A percentile compares a stretch with the other conserved stretches of the same genome.
Conservation (phyloP, 169 alveolate genomes). For the Eimeria necatrix region DNA sequence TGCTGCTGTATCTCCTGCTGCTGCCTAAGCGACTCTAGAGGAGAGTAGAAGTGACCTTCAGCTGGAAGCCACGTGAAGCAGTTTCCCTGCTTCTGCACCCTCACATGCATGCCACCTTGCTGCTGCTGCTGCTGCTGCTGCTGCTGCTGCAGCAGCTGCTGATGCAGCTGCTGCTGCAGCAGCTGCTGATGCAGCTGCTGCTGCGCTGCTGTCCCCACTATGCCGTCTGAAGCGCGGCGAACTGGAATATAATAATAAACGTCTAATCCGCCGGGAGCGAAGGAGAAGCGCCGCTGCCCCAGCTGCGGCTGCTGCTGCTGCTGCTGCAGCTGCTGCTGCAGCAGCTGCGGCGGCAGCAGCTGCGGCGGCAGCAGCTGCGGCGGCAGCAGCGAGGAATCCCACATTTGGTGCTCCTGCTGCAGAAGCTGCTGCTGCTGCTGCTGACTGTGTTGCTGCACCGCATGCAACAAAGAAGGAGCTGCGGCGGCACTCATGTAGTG, state of each 20-base stretch:
- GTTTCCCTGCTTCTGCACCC: constrained; percentile 53
- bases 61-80: constrained; percentile 43
- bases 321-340: constrained; percentile 18
- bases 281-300: background rate
- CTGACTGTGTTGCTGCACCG: background rate
- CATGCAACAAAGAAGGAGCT: background rate
- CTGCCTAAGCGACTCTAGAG: constrained; percentile 23
- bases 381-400: background rate
- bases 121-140: constrained; percentile 54
- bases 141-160: constrained; percentile 27
- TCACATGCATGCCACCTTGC: constrained; percentile 22
- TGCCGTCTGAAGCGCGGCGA: background rate
- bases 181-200: background rate
- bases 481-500: background rate
- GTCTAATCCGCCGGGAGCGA: background rate
- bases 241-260: background rate
- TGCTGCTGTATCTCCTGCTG: constrained; percentile 19
- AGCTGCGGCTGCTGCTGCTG: constrained; percentile 23
- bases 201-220: background rate
- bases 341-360: background rate
- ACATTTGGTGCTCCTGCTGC: background rate
- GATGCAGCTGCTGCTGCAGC: constrained; percentile 16
- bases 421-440: constrained; percentile 1
- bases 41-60: background rate
- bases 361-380: constrained; percentile 9